phyloP scores from a whole-genome alignment of 805 yeast genomes.

The Kodamaea neixiangensis region DNA sequence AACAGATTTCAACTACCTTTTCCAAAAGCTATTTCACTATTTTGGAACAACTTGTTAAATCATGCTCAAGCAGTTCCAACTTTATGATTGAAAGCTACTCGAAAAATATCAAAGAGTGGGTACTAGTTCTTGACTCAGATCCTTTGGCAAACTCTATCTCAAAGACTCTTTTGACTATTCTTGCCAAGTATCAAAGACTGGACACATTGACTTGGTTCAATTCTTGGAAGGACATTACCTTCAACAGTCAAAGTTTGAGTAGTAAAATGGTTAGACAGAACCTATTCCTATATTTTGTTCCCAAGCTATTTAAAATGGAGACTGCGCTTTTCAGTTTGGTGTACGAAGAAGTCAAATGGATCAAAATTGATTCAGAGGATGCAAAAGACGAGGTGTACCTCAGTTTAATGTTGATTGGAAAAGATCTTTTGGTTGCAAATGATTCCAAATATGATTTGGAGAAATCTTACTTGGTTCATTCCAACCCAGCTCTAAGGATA shows the following conservation, averaged over 20 bases:
- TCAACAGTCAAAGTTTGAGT: constrained; percentile 29
- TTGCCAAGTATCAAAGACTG: constrained; percentile 15
- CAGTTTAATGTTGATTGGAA: constrained; percentile 48
- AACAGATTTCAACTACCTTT: constrained; percentile 41
- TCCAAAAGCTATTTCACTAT: constrained; percentile 64
- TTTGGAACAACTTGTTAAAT: constrained; percentile 56
- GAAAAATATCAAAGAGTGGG: constrained; percentile 46
- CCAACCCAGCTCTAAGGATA: constrained; percentile 45
- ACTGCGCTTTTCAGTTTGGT: constrained; percentile 44
- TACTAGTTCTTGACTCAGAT: constrained; percentile 53
- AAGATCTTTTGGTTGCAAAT: constrained; percentile 10
- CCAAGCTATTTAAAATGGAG: constrained; percentile 59
- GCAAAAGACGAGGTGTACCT: constrained; percentile 43
- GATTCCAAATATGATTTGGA: constrained; percentile 17
- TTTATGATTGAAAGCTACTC: constrained; percentile 48
- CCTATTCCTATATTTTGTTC: constrained; percentile 60
- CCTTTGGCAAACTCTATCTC: constrained; percentile 68
- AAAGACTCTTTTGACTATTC: constrained; percentile 49
- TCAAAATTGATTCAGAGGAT: constrained; percentile 22
- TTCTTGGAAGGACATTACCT: constrained; percentile 51
- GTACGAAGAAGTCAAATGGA: constrained; percentile 30
- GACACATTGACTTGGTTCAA: constrained; percentile 44
- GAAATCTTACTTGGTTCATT: constrained; percentile 46
- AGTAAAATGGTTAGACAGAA: constrained; percentile 41
- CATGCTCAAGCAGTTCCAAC: constrained; percentile 38